Conservation (phyloP, 768 basidiomycete species). For the Hebeloma cylindrosporum region DNA sequence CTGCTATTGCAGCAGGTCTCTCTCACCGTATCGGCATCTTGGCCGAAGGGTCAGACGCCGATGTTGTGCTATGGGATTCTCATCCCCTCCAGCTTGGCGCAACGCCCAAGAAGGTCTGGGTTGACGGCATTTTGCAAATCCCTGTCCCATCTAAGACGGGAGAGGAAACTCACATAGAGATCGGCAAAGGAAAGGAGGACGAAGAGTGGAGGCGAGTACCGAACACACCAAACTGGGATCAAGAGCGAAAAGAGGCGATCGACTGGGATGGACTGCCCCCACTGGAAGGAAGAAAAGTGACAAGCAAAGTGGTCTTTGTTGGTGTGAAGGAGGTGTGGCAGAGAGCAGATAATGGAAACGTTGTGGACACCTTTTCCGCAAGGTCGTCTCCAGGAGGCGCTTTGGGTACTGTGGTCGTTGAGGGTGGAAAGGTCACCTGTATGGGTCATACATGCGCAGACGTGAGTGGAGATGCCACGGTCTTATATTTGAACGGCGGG, state of each 20-base stretch:
- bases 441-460: slow-evolving; percentile 37
- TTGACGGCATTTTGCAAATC: slow-evolving; percentile 82
- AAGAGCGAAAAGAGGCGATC: slow-evolving; percentile 57
- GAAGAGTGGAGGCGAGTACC: slow-evolving; percentile 48
- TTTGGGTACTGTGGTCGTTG: slow-evolving; percentile 40
- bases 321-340: slow-evolving; percentile 61
- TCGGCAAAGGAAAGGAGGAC: slow-evolving; percentile 45
- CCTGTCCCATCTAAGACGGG: slow-evolving; percentile 40
- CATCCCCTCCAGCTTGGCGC: slow-evolving; percentile 76
- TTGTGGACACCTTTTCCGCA: slow-evolving; percentile 33
- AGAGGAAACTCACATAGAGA: slow-evolving; percentile 39
- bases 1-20: slow-evolving; percentile 67
- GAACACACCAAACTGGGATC: slow-evolving; percentile 59
- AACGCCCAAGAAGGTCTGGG: slow-evolving; percentile 74
- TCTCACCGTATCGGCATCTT: slow-evolving; percentile 73
- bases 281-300: slow-evolving; percentile 38
- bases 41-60: slow-evolving; percentile 55
- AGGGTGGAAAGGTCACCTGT: slow-evolving; percentile 55
- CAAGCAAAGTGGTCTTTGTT: slow-evolving; percentile 51
- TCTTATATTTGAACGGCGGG: slow-evolving; percentile 70
- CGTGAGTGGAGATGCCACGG: slow-evolving; percentile 20
- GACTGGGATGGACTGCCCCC: slow-evolving; percentile 73
- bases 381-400: slow-evolving; percentile 17
- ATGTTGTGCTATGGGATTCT: slow-evolving; percentile 76
- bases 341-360: slow-evolving; percentile 28